phyloP scores from a whole-genome alignment of 371 early-diverging fungal genomes.

The Zychaea mexicana region DNA sequence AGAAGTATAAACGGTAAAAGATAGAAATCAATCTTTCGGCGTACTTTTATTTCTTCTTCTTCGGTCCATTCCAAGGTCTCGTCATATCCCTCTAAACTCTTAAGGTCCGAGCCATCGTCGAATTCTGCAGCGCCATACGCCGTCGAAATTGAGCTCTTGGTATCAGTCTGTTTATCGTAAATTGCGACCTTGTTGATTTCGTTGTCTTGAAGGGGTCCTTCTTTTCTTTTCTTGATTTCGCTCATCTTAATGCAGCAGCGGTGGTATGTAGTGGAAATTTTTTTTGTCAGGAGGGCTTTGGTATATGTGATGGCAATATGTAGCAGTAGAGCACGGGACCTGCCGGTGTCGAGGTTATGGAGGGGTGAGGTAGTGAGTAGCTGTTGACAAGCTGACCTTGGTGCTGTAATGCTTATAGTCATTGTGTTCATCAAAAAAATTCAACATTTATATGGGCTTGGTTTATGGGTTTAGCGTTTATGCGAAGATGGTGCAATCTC shows the following conservation, averaged over 20 bases:
- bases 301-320: background rate
- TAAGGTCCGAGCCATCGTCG: background rate
- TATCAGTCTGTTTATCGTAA: background rate
- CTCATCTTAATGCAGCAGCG: background rate
- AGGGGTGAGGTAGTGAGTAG: background rate
- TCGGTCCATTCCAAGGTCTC: constrained; percentile 36
- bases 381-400: background rate
- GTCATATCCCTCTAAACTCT: constrained; percentile 12
- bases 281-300: too few relatives aligned
- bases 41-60: constrained; percentile 35
- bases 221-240: background rate
- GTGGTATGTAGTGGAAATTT: too few relatives aligned
- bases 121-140: background rate
- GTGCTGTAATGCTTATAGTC: too few relatives aligned
- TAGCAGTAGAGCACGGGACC: background rate
- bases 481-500: background rate
- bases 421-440: too few relatives aligned
- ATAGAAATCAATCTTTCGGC: constrained; percentile 28
- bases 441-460: background rate
- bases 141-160: background rate
- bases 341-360: background rate
- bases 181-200: background rate
- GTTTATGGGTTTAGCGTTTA: background rate
- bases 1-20: constrained; percentile 39
- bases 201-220: background rate